Evolutionary conservation across 2,329 filamentous ascomycete genomes (phyloP), one percentile per base, ranked within the genome.

Genomic region (Fusarium chlamydosporum): DNA sequence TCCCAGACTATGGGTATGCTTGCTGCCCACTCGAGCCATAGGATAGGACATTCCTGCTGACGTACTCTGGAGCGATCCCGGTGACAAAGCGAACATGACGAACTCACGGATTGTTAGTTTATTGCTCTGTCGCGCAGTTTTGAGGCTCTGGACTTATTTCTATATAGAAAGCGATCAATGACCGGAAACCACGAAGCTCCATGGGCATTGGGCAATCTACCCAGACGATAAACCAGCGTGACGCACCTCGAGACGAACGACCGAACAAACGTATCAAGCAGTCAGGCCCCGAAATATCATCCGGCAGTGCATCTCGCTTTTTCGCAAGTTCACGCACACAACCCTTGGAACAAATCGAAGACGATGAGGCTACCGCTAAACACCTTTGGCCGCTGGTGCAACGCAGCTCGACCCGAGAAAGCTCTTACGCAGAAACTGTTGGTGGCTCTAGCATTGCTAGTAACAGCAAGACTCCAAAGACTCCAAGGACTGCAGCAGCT

Each of bases 1-100:
- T 80, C 69, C 80, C 80, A 51, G 80, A 82, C 73, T 82, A 82
- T 81, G 79, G 78, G 80, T 81, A 78, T 54, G 72, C 61, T 61
- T 61, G 58, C 65, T 48, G 46, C 48, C 46, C 37, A 29, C 31
- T 53, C 53, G 31, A 27, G 12, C 54, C 35, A 60, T 53, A 50
- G 64, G 34, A 55, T 23, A 50, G 65, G 38, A 54, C 34, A 27
- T 53, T 38, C 46, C 59, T 57, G 58, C 72, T 76, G 67, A 71
- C 71, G 45, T 45, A 31, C 43, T 42, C 42, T 57, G 61, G 65
- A 77, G 76, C 73, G 56, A 63, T 69, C 66, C 56, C 61, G 70
- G 63, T 61, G 69, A 63, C 58, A 73, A 71, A 63, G 63, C 56
- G 65, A 57, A 54, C 55, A 67, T 58, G 65, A 59, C 26, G 61